Evolutionary conservation across 2,329 filamentous ascomycete genomes (phyloP).

Genomic region (Incumbomyces delicatus): DNA sequence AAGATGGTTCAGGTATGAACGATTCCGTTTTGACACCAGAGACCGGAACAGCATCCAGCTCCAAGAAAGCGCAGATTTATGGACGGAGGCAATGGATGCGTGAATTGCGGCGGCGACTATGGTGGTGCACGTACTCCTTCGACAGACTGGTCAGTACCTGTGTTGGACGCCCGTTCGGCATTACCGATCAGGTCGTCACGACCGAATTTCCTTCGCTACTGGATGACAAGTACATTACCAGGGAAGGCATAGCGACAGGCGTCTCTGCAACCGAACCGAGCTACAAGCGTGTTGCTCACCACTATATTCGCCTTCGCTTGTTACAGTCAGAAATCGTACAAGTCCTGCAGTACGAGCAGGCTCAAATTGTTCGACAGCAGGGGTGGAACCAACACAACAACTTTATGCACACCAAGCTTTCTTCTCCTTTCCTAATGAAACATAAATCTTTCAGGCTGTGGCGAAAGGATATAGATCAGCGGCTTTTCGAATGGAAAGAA

Average conservation of each 20-base stretch:
- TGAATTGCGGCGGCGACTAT: constrained; percentile 75
- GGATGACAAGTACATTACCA: constrained; percentile 81
- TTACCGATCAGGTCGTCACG: constrained; percentile 92
- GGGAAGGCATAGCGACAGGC: constrained; percentile 50
- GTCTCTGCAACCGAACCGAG: constrained; percentile 56
- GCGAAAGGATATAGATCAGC: constrained; percentile 75
- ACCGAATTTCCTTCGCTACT: constrained; percentile 86
- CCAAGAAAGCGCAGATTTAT: constrained; percentile 41
- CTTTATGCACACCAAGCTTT: constrained; percentile 67
- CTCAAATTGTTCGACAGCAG: constrained; percentile 61
- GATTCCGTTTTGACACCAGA: constrained; percentile 29
- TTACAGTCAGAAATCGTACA: constrained; percentile 92
- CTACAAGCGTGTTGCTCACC: constrained; percentile 83
- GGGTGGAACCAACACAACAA: constrained; percentile 57
- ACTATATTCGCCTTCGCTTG: constrained; percentile 81
- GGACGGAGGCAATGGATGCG: constrained; percentile 71
- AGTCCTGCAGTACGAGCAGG: constrained; percentile 85
- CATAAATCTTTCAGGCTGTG: constrained; percentile 82
- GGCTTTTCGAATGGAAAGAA: constrained; percentile 78
- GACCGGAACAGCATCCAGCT: constrained; percentile 7
- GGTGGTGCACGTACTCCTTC: constrained; percentile 96
- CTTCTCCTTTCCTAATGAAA: constrained; percentile 72
- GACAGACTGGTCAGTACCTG: constrained; percentile 92
- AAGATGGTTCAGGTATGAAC: constrained; percentile 65
- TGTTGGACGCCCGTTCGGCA: constrained; percentile 84